These are phyloP conservation scores for Colletotrichum scovillei DNA, from an alignment of 2,329 filamentous ascomycete species.

Conservation along the genomic window DNA sequence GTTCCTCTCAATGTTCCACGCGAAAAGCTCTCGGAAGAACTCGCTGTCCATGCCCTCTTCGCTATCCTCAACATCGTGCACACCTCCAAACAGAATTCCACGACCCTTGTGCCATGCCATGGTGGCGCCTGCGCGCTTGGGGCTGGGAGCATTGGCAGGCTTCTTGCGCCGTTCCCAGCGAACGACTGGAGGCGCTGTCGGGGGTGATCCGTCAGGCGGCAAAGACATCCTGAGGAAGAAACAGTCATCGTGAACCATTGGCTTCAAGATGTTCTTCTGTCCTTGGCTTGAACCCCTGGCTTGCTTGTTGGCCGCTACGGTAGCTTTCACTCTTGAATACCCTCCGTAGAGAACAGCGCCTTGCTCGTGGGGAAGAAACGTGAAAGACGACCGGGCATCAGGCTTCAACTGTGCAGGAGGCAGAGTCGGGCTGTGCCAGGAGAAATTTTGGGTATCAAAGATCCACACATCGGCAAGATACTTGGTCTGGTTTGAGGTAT, in stretches of 20 bases:
- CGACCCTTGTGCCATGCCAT: slow-evolving; percentile 96
- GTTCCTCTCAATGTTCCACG: slow-evolving; percentile 96
- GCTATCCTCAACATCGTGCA: slow-evolving; percentile 90
- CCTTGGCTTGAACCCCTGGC: slow-evolving; percentile 70
- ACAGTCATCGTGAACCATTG: slow-evolving; percentile 93
- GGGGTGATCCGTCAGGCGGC: slow-evolving; percentile 73
- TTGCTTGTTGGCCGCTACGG: slow-evolving; percentile 70
- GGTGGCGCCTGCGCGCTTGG: slow-evolving; percentile 86
- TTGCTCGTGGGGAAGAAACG: slow-evolving; percentile 87
- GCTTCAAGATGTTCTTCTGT: slow-evolving; percentile 81
- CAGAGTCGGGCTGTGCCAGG: slow-evolving; percentile 82
- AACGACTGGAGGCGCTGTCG: slow-evolving; percentile 75
- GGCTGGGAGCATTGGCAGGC: slow-evolving; percentile 88
- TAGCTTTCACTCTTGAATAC: slow-evolving; percentile 89
- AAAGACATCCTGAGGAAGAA: slow-evolving; percentile 89
- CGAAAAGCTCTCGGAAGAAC: slow-evolving; percentile 92
- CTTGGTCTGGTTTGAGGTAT: slow-evolving; percentile 93
- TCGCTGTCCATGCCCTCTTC: slow-evolving; percentile 97
- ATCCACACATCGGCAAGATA: slow-evolving; percentile 96
- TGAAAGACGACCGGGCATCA: slow-evolving; percentile 91
- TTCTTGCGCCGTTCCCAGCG: slow-evolving; percentile 95
- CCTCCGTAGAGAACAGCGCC: slow-evolving; percentile 93
- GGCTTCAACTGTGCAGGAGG: slow-evolving; percentile 87
- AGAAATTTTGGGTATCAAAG: slow-evolving; percentile 89
- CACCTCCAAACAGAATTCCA: slow-evolving; percentile 92